A percentile compares a stretch with the other conserved stretches of the same genome.
Evolutionary conservation across 352 stramenopile genomes (phyloP).

Genomic region (Globisporangium apiculatum): DNA sequence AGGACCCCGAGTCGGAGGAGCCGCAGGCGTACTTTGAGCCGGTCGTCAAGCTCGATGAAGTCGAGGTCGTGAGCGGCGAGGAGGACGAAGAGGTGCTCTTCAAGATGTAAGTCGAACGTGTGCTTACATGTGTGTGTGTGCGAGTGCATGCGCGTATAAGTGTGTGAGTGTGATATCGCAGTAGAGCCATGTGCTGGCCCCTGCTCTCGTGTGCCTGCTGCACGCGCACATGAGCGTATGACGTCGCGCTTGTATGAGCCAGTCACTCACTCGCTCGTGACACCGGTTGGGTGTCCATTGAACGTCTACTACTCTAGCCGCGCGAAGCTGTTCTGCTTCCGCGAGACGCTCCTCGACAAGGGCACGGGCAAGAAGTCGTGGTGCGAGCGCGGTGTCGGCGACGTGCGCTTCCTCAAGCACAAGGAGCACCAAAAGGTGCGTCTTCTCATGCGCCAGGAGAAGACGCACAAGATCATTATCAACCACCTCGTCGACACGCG

Average conservation of each 20-base stretch:
- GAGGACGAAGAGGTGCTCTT: constrained; percentile 96
- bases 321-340: constrained; percentile 96
- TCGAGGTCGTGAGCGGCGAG: constrained; percentile 96
- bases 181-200: too few species aligned
- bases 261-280: background rate
- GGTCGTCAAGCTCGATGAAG: constrained; percentile 86
- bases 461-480: constrained; percentile 98
- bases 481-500: constrained; percentile 97
- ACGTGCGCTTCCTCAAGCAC: constrained; percentile 97
- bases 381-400: constrained; percentile 95
- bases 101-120: constrained; percentile 62
- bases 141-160: background rate
- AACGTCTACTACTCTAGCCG: constrained; percentile 34
- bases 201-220: background rate
- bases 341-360: constrained; percentile 97
- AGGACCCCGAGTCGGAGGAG: constrained; percentile 76
- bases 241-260: too few species aligned
- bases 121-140: background rate
- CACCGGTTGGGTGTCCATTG: too few species aligned
- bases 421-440: constrained; percentile 92
- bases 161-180: background rate
- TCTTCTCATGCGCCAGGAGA: constrained; percentile 98
- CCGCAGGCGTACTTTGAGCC: constrained; percentile 86
- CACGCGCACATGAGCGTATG: background rate
- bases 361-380: constrained; percentile 97